Conservation (phyloP, 2,329 filamentous ascomycete species). For the Penicillium corylophilum region DNA sequence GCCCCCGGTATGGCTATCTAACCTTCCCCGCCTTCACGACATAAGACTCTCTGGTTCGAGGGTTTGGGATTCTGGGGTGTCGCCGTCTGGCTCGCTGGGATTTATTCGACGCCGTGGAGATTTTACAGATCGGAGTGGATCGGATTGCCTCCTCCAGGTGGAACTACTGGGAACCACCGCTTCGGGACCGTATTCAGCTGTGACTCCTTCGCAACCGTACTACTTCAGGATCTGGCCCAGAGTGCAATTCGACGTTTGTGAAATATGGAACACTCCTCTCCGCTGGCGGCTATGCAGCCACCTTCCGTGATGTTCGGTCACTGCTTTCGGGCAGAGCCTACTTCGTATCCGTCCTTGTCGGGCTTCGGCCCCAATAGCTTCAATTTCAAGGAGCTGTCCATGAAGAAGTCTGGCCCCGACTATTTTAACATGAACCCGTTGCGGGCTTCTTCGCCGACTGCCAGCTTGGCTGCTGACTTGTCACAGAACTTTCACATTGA, state of each 20-base stretch:
- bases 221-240: constrained; percentile 11
- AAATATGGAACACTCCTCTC: constrained; percentile 87
- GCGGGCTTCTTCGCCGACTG: constrained; percentile 83
- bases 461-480: constrained; percentile 87
- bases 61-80: constrained; percentile 15
- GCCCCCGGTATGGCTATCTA: constrained; percentile 32
- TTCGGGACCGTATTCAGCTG: background rate
- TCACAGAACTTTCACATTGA: constrained; percentile 97
- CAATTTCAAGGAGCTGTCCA: constrained; percentile 73
- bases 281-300: constrained; percentile 87
- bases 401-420: constrained; percentile 67
- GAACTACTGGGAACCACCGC: background rate
- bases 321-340: constrained; percentile 60
- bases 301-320: constrained; percentile 60
- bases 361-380: constrained; percentile 64
- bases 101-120: background rate
- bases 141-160: background rate
- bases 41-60: constrained; percentile 22
- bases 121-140: background rate
- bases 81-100: constrained; percentile 2
- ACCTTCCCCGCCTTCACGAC: constrained; percentile 12
- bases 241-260: constrained; percentile 12
- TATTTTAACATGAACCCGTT: constrained; percentile 80
- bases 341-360: constrained; percentile 55
- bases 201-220: constrained; percentile 7